Evolutionary conservation across 805 yeast species (phyloP), one percentile per base, ranked within the genome.

Genomic region (Ogataea angusta): DNA sequence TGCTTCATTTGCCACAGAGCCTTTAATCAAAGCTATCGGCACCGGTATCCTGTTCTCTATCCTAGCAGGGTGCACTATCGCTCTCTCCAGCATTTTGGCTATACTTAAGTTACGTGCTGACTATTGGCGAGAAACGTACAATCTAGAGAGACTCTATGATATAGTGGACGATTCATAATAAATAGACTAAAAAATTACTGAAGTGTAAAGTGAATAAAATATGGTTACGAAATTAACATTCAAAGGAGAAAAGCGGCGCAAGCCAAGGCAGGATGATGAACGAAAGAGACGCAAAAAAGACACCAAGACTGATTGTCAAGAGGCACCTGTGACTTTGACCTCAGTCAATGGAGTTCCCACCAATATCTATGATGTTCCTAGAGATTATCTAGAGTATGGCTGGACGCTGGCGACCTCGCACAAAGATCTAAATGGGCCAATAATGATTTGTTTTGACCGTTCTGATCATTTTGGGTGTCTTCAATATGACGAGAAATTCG

Each of bases 1-100:
- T 2, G 90, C 87, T 9, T 78, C 89, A 2, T 88, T 87, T 57
- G 69, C 81, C 7, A 76, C 85, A 1, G 88, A 82, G 30, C 95
- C 95, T 0, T 66, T 85, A 54, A 64, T 82, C 13, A 53, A 57
- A 3, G 88, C 85, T 0, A 67, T 87, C 56, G 87, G 88, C 0
- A 66, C 75, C 2, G 95, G 95, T 0, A 78, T 84, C 49, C 65
- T 85, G 41, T 80, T 76, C 49, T 69, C 84, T 4, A 82, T 87
- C 53, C 62, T 82, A 38, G 78, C 85, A 2, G 83, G 87, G 8
- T 50, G 82, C 2, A 67, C 80, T 10, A 52, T 72, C 1, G 62
- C 70, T 1, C 51, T 76, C 15, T 63, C 80, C 2, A 31, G 65
- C 1, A 51, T 69, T 2, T 54, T 83, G 19, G 19, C 71, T 3